Conservation (phyloP, 331 rosid species). For the Malus hybrid region DNA sequence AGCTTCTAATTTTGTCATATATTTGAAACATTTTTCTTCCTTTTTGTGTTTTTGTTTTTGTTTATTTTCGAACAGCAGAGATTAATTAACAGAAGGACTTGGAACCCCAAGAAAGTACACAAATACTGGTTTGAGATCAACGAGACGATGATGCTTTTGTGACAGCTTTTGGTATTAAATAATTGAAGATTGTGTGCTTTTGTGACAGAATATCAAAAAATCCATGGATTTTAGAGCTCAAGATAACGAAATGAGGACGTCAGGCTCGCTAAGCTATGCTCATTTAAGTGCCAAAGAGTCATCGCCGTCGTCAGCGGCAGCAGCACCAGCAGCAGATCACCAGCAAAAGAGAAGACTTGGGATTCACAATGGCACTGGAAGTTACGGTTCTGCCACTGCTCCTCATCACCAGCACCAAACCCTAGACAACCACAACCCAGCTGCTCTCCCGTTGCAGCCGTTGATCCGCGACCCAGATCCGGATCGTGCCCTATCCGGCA, state of each 20-base stretch:
- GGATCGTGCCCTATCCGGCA: neutral
- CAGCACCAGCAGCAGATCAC: neutral
- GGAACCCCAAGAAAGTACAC: slow-evolving; percentile 13
- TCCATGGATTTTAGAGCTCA: slow-evolving; percentile 34
- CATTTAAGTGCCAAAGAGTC: slow-evolving; percentile 28
- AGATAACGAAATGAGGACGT: slow-evolving; percentile 31
- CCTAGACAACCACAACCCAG: slow-evolving; percentile 19
- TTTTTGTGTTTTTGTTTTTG: neutral
- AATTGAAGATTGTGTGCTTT: neutral
- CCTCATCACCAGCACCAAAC: slow-evolving; percentile 15
- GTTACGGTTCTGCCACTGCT: neutral
- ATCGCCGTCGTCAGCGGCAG: slow-evolving; percentile 2
- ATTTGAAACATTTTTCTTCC: neutral
- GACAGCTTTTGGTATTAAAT: slow-evolving; percentile 8
- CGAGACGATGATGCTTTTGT: neutral
- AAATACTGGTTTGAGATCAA: neutral
- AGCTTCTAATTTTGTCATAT: neutral
- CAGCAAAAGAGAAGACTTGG: slow-evolving; percentile 3
- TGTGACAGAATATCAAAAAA: neutral
- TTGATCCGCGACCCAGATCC: slow-evolving; percentile 14
- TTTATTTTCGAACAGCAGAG: neutral
- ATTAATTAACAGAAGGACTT: neutral
- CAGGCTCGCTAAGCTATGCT: slow-evolving; percentile 20
- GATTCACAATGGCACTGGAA: slow-evolving; percentile 15
- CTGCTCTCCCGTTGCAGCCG: neutral